Evolutionary conservation across 768 basidiomycete species (phyloP), one percentile per base, ranked within the genome.

Genomic region (Lentinula lateritia): DNA sequence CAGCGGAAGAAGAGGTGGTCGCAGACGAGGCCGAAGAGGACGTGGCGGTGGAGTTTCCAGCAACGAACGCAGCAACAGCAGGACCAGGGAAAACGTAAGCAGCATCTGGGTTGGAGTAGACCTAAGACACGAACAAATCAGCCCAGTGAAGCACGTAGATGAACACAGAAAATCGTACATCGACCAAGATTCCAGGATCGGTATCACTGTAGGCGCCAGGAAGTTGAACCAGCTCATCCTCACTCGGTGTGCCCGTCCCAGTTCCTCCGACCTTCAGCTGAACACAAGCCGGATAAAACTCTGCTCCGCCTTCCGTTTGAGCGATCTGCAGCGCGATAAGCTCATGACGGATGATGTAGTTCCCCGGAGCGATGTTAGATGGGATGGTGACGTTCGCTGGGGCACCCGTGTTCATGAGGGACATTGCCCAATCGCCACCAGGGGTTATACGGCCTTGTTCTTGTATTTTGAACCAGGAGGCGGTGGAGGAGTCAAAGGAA

Each of bases 331-430:
- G 75, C 5, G 79, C 77, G 62, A 84, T 78, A 67, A 84, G 77
- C 68, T 83, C 83, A 57, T 81, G 76, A 0, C 83, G 79, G 66
- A 83, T 67, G 62, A 84, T 73, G 63, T 84, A 84, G 46, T 78
- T 75, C 10, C 83, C 83, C 6, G 77, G 66, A 10, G 72, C 63
- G 41, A 84, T 62, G 28, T 74, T 66, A 7, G 67, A 63, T 2
- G 74, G 73, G 50, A 74, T 61, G 1, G 74, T 74, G 5, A 75
- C 65, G 23, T 75, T 75, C 0, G 72, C 63, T 9, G 74, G 74
- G 1, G 12, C 28, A 42, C 74, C 71, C 38, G 69, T 41, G 41
- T 48, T 57, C 41, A 62, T 52, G 6, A 34, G 32, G 9, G 62
- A 58, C 57, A 60, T 58, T 6, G 15, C 20, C 62, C 62, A 62